A percentile compares a stretch with the other conserved stretches of the same genome.
phyloP scores from a whole-genome alignment of 1,284 basidiomycete species.

The Irpex sp. region DNA sequence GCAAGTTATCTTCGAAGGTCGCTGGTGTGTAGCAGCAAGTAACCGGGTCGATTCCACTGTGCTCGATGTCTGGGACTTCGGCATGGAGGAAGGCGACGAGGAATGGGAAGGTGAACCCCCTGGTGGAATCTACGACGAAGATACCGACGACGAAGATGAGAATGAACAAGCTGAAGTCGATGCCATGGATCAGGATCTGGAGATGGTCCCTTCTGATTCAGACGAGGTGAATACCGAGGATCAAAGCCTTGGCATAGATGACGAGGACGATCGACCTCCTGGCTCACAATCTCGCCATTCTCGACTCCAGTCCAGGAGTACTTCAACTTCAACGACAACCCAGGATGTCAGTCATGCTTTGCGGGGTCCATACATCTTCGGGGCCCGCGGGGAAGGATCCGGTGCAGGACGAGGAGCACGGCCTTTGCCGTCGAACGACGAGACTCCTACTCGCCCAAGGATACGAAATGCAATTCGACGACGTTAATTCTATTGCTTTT shows the following conservation, averaged over 20 bases:
- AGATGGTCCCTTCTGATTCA: constrained; percentile 43
- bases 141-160: constrained; percentile 43
- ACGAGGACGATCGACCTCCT: constrained; percentile 24
- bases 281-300: constrained; percentile 15
- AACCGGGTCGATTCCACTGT: constrained; percentile 78
- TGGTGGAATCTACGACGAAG: constrained; percentile 50
- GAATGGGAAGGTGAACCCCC: constrained; percentile 53
- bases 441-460: constrained; percentile 63
- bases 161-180: constrained; percentile 53
- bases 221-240: constrained; percentile 44
- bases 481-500: constrained; percentile 14
- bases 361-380: constrained; percentile 11
- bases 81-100: constrained; percentile 54
- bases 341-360: neutral
- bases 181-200: constrained; percentile 68
- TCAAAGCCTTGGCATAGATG: constrained; percentile 29
- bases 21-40: constrained; percentile 91
- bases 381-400: constrained; percentile 1
- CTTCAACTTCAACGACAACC: neutral
- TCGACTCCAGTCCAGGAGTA: neutral
- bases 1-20: constrained; percentile 92
- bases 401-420: constrained; percentile 9
- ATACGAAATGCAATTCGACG: constrained; percentile 33
- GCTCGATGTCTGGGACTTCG: constrained; percentile 87
- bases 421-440: constrained; percentile 40